Evolutionary conservation across 768 basidiomycete genomes (phyloP), one percentile per base, ranked within the genome.

Genomic region (Trametes cingulata): DNA sequence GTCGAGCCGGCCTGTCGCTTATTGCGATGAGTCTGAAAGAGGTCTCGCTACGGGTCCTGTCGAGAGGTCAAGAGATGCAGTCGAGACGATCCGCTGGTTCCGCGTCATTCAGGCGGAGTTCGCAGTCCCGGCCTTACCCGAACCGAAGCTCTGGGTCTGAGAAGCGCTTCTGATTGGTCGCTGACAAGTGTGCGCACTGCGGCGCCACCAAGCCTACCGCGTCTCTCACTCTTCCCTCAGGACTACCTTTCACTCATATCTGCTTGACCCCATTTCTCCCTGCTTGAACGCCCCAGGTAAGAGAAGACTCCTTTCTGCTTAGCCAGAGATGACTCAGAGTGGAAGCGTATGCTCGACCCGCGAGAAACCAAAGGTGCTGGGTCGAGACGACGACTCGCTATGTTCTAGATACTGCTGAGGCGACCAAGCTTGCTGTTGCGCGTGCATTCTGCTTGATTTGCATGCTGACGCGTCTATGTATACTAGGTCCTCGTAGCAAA

Each of bases 391-490:
- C 82, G 91, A 93, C 90, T 76, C 56, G 68, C 78, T 77, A 85
- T 82, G 90, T 91, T 91, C 90, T 80, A 86, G 91, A 93, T 94
- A 94, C 91, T 94, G 85, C 91, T 94, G 91, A 93, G 75, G 76
- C 77, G 62, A 71, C 71, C 56, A 37, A 51, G 50, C 36, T 47
- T 15, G 1, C 24, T 6, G 14, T 1, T 14, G 8, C 42, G 48
- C 50, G 37, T 56, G n/a, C n/a, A n/a, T 17, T 15, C 19, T 2
- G 6, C 7, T 9, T 50, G 12, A 0, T 5, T 29, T 0, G 1
- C 25, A 15, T 53, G 12, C 51, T 62, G 51, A 62, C 55, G 50
- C 55, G 50, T 43, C 22, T 33, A 0, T n/a, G 8, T 10, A 37
- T 19, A 24, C 52, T 36, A 41, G 53, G 22, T 43, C 48, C 39